Evolutionary conservation across 768 basidiomycete species (phyloP).

Genomic region (Clathrus columnatus): DNA sequence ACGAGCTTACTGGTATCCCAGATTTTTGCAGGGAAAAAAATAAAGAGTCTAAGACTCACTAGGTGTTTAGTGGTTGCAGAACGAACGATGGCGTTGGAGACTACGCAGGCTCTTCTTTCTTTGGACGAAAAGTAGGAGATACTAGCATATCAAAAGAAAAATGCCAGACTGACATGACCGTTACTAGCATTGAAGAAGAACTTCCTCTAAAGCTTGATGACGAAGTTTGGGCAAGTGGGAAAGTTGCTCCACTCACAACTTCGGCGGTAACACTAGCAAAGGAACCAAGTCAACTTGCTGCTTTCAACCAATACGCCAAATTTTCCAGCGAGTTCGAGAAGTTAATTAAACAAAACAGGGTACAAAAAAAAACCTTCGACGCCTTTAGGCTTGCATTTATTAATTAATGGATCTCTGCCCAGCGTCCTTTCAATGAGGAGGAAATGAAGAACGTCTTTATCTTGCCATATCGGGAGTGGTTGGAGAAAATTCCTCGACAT

Average conservation of each 20-base stretch:
- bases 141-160: neutral
- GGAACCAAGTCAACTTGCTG: neutral
- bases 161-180: neutral
- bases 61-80: conserved; percentile 10
- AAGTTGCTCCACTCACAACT: neutral
- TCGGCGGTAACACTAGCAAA: neutral
- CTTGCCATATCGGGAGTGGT: neutral
- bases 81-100: neutral
- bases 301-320: neutral
- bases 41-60: neutral
- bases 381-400: neutral
- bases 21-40: neutral
- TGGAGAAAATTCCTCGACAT: neutral
- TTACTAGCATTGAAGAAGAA: conserved; percentile 2
- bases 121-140: neutral
- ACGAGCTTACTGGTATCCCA: conserved; percentile 5
- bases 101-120: neutral
- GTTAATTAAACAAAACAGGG: neutral
- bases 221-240: neutral
- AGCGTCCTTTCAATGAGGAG: neutral
- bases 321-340: neutral
- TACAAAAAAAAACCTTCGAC: neutral
- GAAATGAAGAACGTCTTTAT: neutral
- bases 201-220: conserved; percentile 8
- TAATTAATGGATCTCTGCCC: neutral